Base-by-base conservation (phyloP, 1,139 yeast species). In the Zygoascus hellenicus region DNA sequence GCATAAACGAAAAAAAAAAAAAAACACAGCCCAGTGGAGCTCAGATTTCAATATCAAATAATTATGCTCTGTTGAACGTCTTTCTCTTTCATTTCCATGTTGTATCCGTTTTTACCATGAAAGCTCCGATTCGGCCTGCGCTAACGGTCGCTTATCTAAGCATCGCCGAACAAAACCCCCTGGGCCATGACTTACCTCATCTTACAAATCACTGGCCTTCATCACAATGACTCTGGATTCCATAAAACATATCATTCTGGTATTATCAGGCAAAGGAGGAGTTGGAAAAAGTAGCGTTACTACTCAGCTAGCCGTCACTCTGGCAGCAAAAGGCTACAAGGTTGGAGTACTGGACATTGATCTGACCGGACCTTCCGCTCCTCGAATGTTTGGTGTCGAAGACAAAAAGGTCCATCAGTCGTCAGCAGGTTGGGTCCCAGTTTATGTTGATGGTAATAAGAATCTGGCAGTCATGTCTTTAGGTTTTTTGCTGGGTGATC, bases 281-380 rank as follows among this genome's bases (percentile, higher is more conserved):
- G 98, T 92, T 0, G 99, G 99, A 0, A 92, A 92, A 63, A 87
- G 96, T 5, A 88, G 97, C 0, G 90, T 92, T 1, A 90, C 98
- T 0, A 85, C 97, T 0, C 98, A 94, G 63, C 74, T 90, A 1
- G 97, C 97, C 0, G 70, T 92, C 17, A 74, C 92, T 0, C 70
- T 94, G 33, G 88, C 80, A 5, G 69, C 75, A 30, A 70, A 77
- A 60, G 95, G 95, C 1, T 78, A 66, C 58, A 81, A 77, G 58
- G 96, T 92, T 11, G 99, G 98, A 1, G 95, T 92, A 0, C 68
- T 94, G 35, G 99, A 92, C 62, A 89, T 92, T 19, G 99, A 92
- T 68, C 70, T 94, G 45, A 94, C 98, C 0, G 99, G 99, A 0
- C 99, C 99, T 0, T 89, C 97, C 1, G 70, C 90, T 43, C 98